Base-by-base conservation (phyloP, 2,329 filamentous ascomycete genomes). In the Colletotrichum tabaci region DNA sequence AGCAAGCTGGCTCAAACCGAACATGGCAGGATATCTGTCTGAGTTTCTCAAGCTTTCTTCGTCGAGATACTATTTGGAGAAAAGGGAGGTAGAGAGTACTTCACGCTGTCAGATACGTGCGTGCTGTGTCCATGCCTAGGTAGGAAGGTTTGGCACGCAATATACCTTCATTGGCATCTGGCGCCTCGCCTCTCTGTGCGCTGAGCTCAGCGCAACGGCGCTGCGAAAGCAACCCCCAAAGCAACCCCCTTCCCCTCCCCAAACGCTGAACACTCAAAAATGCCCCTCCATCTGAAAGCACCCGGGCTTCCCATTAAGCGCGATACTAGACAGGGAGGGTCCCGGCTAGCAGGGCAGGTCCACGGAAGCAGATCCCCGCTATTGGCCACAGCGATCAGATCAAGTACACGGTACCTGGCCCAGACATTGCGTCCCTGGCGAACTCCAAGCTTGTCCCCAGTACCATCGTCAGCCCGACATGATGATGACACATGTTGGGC, bases 391-490 rank as follows among this genome's bases (percentile, higher is more conserved):
- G 18, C n/a, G 35, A 40, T 42, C 15, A n/a, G 47, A 52, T 42
- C 49, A 30, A 30, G 49, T 63, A 55, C 21, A 55, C 16, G 49
- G 38, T 46, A 53, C 61, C 26, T 55, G 30, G 21, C 21, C 60
- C 46, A 42, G 23, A 26, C 12, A n/a, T 26, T 61, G 56, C 49
- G 56, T 71, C 56, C 67, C 67, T 71, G 57, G 35, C 64, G 15
- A 23, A 47, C 16, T 53, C 21, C 67, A 67, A 64, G 67, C 56
- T 56, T 56, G n/a, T 62, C 60, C 67, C 67, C 57, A 56, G 67
- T 57, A 66, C 26, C 21, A 26, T 2, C 15, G 16, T n/a, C 61
- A 58, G 46, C 35, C 52, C 66, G 21, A 52, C 52, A 53, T 60
- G 61, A 46, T 60, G 38, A 53, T 53, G 53, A 66, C 44, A 44